Evolutionary conservation across 768 basidiomycete genomes (phyloP).

Genomic region (Lepiota subincarnata): DNA sequence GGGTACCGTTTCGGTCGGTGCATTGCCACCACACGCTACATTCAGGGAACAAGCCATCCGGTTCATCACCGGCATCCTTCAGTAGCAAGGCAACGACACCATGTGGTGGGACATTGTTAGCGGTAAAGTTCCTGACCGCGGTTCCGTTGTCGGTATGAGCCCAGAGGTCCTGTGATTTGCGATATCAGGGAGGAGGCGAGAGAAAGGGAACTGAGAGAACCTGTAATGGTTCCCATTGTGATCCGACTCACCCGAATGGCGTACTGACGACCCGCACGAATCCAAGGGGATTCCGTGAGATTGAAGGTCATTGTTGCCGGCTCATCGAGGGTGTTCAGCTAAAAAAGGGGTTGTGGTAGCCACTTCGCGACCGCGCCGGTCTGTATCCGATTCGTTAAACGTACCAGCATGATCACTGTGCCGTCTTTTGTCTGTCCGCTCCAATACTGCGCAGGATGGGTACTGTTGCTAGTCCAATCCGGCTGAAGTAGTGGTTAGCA

Average conservation of each 20-base stretch:
- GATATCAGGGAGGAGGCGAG: too few species aligned
- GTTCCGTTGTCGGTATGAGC: conserved; percentile 68
- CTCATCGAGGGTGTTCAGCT: conserved; percentile 60
- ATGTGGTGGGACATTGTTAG: conserved; percentile 52
- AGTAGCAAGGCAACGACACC: conserved; percentile 66
- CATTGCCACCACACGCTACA: conserved; percentile 51
- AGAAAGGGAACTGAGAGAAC: background rate
- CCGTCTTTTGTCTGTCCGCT: conserved; percentile 63
- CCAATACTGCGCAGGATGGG: conserved; percentile 67
- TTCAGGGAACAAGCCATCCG: conserved; percentile 47
- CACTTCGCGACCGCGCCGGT: background rate
- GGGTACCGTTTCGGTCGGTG: conserved; percentile 45
- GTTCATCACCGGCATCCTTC: conserved; percentile 65
- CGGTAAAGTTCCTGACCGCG: conserved; percentile 54
- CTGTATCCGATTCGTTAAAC: conserved; percentile 12
- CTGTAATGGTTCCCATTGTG: background rate
- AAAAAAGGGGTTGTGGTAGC: background rate
- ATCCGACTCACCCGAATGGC: conserved; percentile 46
- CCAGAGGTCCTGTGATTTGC: conserved; percentile 57
- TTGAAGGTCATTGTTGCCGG: conserved; percentile 57
- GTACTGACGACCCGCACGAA: conserved; percentile 62
- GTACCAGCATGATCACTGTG: conserved; percentile 62
- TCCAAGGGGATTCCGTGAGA: conserved; percentile 68
- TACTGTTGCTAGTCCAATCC: conserved; percentile 37
- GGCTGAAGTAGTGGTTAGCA: conserved; percentile 22